These are phyloP conservation scores for Mychonastes homosphaera DNA, from an alignment of 139 green algal species.

Conservation along the genomic window DNA sequence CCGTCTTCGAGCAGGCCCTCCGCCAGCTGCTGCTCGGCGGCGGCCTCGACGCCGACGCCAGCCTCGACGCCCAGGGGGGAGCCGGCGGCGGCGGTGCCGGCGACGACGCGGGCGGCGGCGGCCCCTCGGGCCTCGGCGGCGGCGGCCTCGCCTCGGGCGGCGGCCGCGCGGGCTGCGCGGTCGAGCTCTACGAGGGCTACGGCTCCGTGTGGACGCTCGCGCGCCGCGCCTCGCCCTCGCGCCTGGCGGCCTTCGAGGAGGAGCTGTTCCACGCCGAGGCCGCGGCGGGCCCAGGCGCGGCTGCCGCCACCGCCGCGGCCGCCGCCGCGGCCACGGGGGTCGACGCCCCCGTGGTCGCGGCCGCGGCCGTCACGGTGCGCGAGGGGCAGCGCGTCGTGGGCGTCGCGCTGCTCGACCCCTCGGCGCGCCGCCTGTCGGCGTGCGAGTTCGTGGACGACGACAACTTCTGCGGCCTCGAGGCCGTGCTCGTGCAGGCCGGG, in stretches of 20 bases:
- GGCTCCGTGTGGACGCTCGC: slow-evolving; percentile 33
- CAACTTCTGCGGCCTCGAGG: slow-evolving; percentile 67
- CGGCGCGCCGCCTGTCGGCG: slow-evolving; percentile 46
- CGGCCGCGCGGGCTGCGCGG: no score
- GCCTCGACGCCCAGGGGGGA: no score
- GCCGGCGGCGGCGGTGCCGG: no score
- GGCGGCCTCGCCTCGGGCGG: no score
- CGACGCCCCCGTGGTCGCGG: slow-evolving; percentile 60
- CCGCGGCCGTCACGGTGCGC: slow-evolving; percentile 13
- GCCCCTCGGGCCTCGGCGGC: no score
- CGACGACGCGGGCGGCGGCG: no score
- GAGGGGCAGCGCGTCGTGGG: slow-evolving; percentile 50
- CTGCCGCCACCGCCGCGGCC: no score
- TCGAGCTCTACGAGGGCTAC: slow-evolving; percentile 77
- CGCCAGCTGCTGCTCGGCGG: slow-evolving; percentile 66
- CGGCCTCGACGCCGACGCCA: slow-evolving; percentile 42
- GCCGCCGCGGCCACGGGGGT: slow-evolving; percentile 28
- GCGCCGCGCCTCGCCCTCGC: slow-evolving; percentile 57
- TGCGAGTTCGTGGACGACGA: slow-evolving; percentile 80
- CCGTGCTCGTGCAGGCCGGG: slow-evolving; percentile 70
- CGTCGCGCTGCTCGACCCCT: slow-evolving; percentile 59
- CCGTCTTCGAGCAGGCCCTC: slow-evolving; percentile 65
- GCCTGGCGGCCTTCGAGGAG: slow-evolving; percentile 73
- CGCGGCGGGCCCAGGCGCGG: neutral
- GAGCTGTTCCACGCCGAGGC: slow-evolving; percentile 60